Base-by-base conservation (phyloP, 345 rosid genomes). In the Firmiana major region DNA sequence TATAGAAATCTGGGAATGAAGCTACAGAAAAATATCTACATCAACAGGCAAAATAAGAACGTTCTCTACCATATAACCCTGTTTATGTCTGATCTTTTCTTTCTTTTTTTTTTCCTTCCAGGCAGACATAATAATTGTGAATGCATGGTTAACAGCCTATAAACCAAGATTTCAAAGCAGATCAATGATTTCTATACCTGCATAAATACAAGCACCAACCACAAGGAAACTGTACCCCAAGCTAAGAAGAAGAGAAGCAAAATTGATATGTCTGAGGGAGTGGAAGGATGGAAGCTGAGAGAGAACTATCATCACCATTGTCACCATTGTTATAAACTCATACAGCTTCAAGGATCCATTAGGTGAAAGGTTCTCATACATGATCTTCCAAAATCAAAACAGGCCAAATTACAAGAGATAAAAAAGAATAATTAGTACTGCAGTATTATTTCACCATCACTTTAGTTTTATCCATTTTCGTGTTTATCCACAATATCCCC, bases 241-340 rank as follows among this genome's bases (percentile, higher is more conserved):
- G 82, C 99, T 91, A 83, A 94, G 95, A 76, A 96, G 77, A 6
- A 96, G 85, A 65, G 99, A 94, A 69, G 69, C 94, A 67, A 88
- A 77, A 83, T 92, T 96, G 81, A 96, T 84, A 89, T 94, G 93
- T 72, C 98, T 89, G 59, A 97, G 99, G 80, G 99, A 94, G 84
- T 97, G 98, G 86, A 94, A 97, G 53, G 92, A 84, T 66, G 99
- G 96, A 45, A 97, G 83, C 85, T 96, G 99, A 68, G 99, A 92
- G 34, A 97, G 89, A 73, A 88, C 74, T 64, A 91, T 88, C 99
- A 94, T 96, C 15, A 89, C 91, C 78, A 28, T 88, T 9, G 99
- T 96, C 75, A 92, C 99, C 90, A 96, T 92, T 69, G 95, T 95
- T 78, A 96, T 91, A 88, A 96, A 96, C 83, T 91, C 88, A 62